phyloP scores from a whole-genome alignment of 768 basidiomycete genomes.

The Lyophyllum shimeji region DNA sequence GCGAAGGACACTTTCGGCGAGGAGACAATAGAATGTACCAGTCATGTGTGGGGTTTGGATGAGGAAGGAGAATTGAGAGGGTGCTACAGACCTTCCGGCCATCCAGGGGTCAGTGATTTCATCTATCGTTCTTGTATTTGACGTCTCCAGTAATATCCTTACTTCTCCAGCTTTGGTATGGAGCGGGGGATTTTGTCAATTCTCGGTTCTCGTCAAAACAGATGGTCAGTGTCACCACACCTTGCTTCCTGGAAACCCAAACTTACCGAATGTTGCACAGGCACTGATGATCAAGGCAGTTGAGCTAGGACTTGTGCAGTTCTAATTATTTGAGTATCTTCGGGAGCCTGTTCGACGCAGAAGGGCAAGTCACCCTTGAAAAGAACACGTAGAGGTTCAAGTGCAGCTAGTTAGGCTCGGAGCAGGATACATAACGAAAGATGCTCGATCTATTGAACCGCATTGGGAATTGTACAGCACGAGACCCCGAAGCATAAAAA shows the following conservation, averaged over 20 bases:
- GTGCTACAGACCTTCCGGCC: slow-evolving; percentile 38
- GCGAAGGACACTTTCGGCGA: slow-evolving; percentile 34
- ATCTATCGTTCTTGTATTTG: too few species aligned
- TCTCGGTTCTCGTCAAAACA: slow-evolving; percentile 35
- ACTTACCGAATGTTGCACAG: slow-evolving; percentile 11
- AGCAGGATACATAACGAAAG: not conserved
- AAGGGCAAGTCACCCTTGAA: not conserved
- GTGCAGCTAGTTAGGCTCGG: not conserved
- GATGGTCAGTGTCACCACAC: slow-evolving; percentile 24
- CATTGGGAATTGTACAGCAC: slow-evolving; percentile 2
- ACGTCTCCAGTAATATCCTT: too few species aligned
- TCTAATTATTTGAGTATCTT: not conserved
- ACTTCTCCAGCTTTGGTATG: slow-evolving; percentile 38
- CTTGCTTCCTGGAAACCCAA: not conserved
- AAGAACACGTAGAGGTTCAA: not conserved
- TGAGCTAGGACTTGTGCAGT: slow-evolving; percentile 22
- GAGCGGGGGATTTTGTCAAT: slow-evolving; percentile 32
- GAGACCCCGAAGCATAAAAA: not conserved
- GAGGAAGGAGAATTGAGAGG: slow-evolving; percentile 39
- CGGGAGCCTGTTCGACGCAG: too few species aligned
- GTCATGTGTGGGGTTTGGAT: slow-evolving; percentile 37
- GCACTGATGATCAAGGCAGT: slow-evolving; percentile 35
- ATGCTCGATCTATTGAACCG: slow-evolving; percentile 1
- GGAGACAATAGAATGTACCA: slow-evolving; percentile 28
- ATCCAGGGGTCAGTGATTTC: slow-evolving; percentile 35